Base-by-base conservation (phyloP, 1,284 basidiomycete genomes). In the Sphaerobolus stellatus region DNA sequence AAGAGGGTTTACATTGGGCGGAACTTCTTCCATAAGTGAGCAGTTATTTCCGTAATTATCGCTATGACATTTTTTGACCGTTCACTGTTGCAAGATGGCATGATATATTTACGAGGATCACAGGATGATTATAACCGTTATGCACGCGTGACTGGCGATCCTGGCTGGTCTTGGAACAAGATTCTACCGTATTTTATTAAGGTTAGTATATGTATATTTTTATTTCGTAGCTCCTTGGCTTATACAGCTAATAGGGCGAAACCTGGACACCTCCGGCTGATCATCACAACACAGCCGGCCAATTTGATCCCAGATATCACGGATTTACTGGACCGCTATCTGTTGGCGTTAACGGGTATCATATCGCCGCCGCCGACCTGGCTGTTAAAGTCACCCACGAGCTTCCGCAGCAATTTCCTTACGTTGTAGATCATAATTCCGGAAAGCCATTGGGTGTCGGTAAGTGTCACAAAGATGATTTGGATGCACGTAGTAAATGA, bases 381-480 rank as follows among this genome's bases (percentile, higher is more conserved):
- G 65, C 75, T 5, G 57, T 74, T 5, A 58, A 64, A n/a, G 66
- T 74, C 0, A 67, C 68, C 1, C 53, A 66, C 31, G 59, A 72
- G 47, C 60, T 71, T 2, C 28, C 60, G 0, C 56, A 56, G 1
- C 67, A 71, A 36, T 77, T 75, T 52, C 65, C 70, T 0, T 77
- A 67, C 61, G 74, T 71, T 54, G 52, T 63, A 14, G 77, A 79
- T 56, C 63, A 68, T 51, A 72, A 74, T 41, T 64, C 64, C 5
- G 75, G 75, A 0, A 62, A 71, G 44, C 61, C 64, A 1, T 57
- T 71, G 29, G 75, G 76, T 22, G 60, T 76, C 28, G 72, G 76
- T 69, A 48, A 50, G 67, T n/a, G n/a, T n/a, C n/a, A n/a, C n/a
- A n/a, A n/a, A n/a, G n/a, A n/a, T n/a, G n/a, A n/a, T n/a, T n/a